Evolutionary conservation across 2,329 filamentous ascomycete species (phyloP), one percentile per base, ranked within the genome.

Genomic region (Talaromyces sp.): DNA sequence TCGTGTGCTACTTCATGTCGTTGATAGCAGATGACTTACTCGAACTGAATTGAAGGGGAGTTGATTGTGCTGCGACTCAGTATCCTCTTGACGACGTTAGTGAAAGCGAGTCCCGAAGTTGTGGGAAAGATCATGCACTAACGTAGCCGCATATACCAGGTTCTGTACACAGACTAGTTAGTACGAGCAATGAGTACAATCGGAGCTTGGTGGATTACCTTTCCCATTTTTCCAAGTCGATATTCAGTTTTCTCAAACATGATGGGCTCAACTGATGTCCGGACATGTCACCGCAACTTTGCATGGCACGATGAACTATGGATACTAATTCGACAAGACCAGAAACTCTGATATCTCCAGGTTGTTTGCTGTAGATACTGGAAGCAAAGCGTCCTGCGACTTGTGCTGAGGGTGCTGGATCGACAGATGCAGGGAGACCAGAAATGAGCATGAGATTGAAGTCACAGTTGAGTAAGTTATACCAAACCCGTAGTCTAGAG

Each of bases 381-480:
- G 62, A 65, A 31, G 61, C 52, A 58, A 69, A 69, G 1, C 28
- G 56, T 50, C 48, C 52, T 4, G 64, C 67, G 2, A 68, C 61
- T 33, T 64, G 63, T 12, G 63, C 61, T 3, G 67, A 66, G 7
- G 63, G 46, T 18, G 50, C 55, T 9, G 66, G 66, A 52, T 69
- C 65, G 5, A 69, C 48, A 8, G 67, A 69, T 12, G 67, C 67
- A 31, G 67, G 67, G 42, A 69, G 52, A 21, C 68, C 67, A 1
- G 68, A 68, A 14, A 65, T 66, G 3, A 69, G 62, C 68, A 69
- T 69, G 5, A 69, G 56, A 23, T 69, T 67, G 23, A 67, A 68
- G 62, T 68, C 67, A 42, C 68, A 69, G 0, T 66, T 69, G 2
- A 69, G 50, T 33, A 69, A 52, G n/a, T 69, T 69, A 33, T 69